phyloP scores from a whole-genome alignment of 805 yeast species.

The Wickerhamiella kazuoi region DNA sequence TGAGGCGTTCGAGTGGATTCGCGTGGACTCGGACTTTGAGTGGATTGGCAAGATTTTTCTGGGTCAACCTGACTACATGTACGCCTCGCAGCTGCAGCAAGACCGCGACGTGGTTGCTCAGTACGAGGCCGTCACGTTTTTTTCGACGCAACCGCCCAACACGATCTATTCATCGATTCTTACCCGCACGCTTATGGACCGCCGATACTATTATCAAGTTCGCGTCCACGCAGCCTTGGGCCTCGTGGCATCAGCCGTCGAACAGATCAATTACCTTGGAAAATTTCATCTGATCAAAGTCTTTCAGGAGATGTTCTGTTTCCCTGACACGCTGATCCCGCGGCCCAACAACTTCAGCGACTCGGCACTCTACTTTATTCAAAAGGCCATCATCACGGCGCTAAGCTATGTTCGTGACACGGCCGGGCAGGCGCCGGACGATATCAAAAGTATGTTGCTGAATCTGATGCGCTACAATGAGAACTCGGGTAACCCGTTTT shows the following conservation, averaged over 20 bases:
- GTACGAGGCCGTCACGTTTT: conserved; percentile 59
- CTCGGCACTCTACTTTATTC: conserved; percentile 49
- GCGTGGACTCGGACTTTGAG: conserved; percentile 95
- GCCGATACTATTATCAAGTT: conserved; percentile 74
- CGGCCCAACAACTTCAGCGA: conserved; percentile 65
- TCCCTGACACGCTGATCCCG: conserved; percentile 48
- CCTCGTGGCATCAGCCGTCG: conserved; percentile 47
- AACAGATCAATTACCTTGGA: conserved; percentile 51
- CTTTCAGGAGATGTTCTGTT: conserved; percentile 56
- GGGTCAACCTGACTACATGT: conserved; percentile 90
- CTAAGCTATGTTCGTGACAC: conserved; percentile 44
- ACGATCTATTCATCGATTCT: conserved; percentile 57
- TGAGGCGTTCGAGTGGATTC: conserved; percentile 93
- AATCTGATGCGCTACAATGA: conserved; percentile 70
- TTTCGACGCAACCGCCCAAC: conserved; percentile 51
- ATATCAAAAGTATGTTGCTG: conserved; percentile 43
- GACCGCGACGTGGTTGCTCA: conserved; percentile 97
- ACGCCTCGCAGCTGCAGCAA: conserved; percentile 77
- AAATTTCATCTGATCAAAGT: conserved; percentile 52
- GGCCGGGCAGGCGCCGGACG: conserved; percentile 42
- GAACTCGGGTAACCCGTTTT: conserved; percentile 57
- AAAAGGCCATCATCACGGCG: conserved; percentile 47
- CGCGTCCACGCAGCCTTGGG: conserved; percentile 76
- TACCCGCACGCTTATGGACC: conserved; percentile 65
- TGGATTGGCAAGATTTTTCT: conserved; percentile 77